Evolutionary conservation across 2,329 filamentous ascomycete species (phyloP), one percentile per base, ranked within the genome.

Genomic region (Sporothrix brasiliensis): DNA sequence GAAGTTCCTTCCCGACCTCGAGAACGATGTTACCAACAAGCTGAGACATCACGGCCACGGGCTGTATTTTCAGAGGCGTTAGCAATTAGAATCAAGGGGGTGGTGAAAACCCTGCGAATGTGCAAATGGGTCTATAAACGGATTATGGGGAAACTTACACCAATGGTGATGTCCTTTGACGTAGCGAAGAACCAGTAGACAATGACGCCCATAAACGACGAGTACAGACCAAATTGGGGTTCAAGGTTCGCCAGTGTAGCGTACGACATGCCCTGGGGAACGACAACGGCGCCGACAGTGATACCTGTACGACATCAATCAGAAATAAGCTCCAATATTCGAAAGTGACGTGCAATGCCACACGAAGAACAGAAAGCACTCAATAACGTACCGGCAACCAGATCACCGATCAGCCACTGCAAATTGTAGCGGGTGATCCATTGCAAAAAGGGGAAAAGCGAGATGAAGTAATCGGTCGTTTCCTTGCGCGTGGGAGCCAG

Each of bases 161-260:
- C 94, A 70, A 98, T 98, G 11, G 94, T 97, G 77, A 99, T 98
- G 79, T 99, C 94, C 79, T 98, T 99, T 16, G 94, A 97, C 0
- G 95, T 99, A 47, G 94, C 95, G 77, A 98, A 98, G 78, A 97
- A 91, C 94, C 94, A 98, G 81, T 99, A 99, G 72, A 97, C 85
- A 73, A 97, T 79, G 19, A 97, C 94, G 67, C 94, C 95, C 86
- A 97, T 95, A 78, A 99, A 98, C 0, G 94, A 97, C 0, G 94
- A 95, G 80, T 97, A 97, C 0, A 98, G 86, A 68, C 94, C 94
- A 77, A 90, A 98, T 77, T 98, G 86, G 6, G 91, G 87, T 0
- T 88, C 85, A n/a, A 98, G 85, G 72, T 90, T 86, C 58, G 94
- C 94, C 34, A 98, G 85, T 72, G 89, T 84, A 41, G 94, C 94